Conservation (phyloP, 2,329 filamentous ascomycete species). For the Xylariaceae sp. region DNA sequence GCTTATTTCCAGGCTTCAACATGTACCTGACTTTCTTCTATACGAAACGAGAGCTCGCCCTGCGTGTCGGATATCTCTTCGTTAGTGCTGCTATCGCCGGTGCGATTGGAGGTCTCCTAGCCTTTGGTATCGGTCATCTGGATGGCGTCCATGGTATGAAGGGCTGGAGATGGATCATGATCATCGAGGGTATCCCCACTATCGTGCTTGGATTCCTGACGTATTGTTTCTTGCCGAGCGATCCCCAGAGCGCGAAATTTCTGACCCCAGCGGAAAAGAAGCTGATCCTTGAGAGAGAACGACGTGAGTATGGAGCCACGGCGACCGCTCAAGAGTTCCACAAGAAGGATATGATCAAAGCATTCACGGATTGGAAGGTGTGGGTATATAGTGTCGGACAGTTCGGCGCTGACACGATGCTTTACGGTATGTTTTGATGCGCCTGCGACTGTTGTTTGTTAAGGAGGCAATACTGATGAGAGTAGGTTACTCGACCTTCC, state of each 20-base stretch:
- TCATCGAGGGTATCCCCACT: conserved; percentile 44
- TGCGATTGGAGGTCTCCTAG: conserved; percentile 65
- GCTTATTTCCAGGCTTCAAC: conserved; percentile 29
- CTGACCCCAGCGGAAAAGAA: conserved; percentile 52
- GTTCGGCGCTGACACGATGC: conserved; percentile 70
- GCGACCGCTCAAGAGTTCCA: conserved; percentile 42
- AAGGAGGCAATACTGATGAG: conserved; percentile 2
- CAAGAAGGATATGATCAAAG: conserved; percentile 59
- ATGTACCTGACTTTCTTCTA: conserved; percentile 65
- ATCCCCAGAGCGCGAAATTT: conserved; percentile 56
- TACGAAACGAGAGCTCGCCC: conserved; percentile 64
- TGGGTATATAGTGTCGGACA: conserved; percentile 64
- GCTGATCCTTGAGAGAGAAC: conserved; percentile 39
- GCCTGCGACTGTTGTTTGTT: neutral
- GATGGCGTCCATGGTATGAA: conserved; percentile 58
- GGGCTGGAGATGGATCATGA: conserved; percentile 71
- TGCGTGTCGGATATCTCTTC: conserved; percentile 69
- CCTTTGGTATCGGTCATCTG: conserved; percentile 69
- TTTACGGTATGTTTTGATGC: conserved; percentile 49
- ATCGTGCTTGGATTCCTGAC: conserved; percentile 50
- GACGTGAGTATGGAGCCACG: conserved; percentile 44
- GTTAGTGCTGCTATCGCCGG: conserved; percentile 66
- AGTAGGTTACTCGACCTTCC: conserved; percentile 65
- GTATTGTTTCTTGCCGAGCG: conserved; percentile 56
- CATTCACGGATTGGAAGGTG: conserved; percentile 70